Percentiles rank a stretch among this genome's conserved stretches.
These are phyloP conservation scores for Effrenium voratum DNA, from an alignment of 73 alveolate species.

Conservation along the genomic window DNA sequence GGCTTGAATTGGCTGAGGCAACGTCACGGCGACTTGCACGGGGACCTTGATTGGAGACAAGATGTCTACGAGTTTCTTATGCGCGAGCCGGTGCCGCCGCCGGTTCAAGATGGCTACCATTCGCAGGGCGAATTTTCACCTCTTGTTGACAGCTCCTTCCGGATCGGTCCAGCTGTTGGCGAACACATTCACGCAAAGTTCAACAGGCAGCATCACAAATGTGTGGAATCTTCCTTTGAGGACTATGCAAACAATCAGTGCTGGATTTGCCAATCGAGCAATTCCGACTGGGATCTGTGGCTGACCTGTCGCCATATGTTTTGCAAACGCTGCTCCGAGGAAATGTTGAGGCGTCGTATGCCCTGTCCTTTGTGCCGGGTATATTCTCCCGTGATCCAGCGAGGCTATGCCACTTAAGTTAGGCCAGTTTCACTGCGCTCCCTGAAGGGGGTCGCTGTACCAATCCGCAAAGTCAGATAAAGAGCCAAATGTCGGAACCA, in stretches of 20 bases:
- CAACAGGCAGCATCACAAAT: not conserved
- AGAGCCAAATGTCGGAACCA: no score
- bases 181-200: not conserved
- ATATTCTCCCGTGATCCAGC: conserved; percentile 5
- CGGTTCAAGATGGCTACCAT: not conserved
- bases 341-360: conserved; percentile 41
- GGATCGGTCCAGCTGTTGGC: not conserved
- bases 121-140: not conserved
- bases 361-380: conserved; percentile 66
- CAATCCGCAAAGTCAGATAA: no score
- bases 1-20: conserved; percentile 63
- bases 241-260: conserved; percentile 7
- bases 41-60: not conserved
- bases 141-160: not conserved
- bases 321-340: not conserved
- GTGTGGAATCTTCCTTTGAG: conserved; percentile 38
- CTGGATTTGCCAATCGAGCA: conserved; percentile 16
- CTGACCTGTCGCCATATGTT: conserved; percentile 26
- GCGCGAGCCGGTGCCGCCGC: not conserved
- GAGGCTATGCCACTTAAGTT: conserved; percentile 21
- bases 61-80: not conserved
- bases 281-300: conserved; percentile 23
- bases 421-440: no score
- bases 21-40: conserved; percentile 19
- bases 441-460: no score